Evolutionary conservation across 73 alveolate genomes (phyloP).

Genomic region (Breviolum minutum): DNA sequence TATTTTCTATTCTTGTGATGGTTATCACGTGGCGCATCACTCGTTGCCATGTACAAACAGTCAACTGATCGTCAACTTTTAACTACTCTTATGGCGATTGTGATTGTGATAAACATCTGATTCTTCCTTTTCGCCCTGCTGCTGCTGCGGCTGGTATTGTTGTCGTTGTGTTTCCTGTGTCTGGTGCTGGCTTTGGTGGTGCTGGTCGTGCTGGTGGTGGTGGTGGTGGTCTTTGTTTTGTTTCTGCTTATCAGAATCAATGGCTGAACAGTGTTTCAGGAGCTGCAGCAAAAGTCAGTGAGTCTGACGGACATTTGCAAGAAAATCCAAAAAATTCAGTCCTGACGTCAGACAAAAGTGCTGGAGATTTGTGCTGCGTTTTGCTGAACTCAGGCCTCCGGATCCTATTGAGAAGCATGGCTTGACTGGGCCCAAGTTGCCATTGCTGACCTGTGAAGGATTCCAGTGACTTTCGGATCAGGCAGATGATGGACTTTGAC

Average conservation of each 20-base stretch:
- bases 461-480: neutral
- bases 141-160: too few relatives aligned
- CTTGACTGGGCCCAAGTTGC: neutral
- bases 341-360: neutral
- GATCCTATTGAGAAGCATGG: constrained; percentile 81
- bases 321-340: constrained; percentile 30
- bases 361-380: neutral
- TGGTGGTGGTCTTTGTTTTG: neutral
- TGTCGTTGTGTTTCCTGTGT: too few relatives aligned
- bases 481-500: constrained; percentile 92
- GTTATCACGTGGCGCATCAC: too few relatives aligned
- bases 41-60: too few relatives aligned
- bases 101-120: too few relatives aligned
- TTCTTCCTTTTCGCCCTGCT: too few relatives aligned
- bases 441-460: neutral
- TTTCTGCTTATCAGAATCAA: neutral
- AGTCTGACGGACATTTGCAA: constrained; percentile 48
- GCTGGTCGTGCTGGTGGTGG: neutral
- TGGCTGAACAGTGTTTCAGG: neutral
- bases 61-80: too few relatives aligned
- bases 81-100: too few relatives aligned
- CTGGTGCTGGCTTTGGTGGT: neutral
- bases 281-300: constrained; percentile 17
- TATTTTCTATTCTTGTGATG: too few relatives aligned
- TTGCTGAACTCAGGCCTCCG: constrained; percentile 13